Base-by-base conservation (phyloP, 1,284 basidiomycete species). In the Naganishia cerealis region DNA sequence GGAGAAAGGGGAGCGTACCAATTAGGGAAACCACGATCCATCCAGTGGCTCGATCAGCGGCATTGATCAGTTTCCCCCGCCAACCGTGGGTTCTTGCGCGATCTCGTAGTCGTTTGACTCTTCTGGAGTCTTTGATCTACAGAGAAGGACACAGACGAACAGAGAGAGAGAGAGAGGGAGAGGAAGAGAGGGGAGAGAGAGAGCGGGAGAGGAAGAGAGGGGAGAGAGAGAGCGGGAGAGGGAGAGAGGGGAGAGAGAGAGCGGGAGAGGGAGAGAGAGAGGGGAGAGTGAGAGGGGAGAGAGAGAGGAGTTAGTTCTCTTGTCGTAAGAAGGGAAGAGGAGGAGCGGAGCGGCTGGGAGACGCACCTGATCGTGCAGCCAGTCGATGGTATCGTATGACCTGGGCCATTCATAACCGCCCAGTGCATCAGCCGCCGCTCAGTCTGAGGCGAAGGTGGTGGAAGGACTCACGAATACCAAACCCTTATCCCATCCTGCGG, bases 21-120 rank as follows among this genome's bases (percentile, higher is more conserved):
- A 84, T 77, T 59, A 95, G 84, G 1, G 91, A 92, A 58, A 95
- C 92, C 52, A 95, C 87, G 65, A 96, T 78, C 94, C 95, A 98
- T 10, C 92, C 92, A 69, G 94, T 84, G 72, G 87, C 86, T 69
- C 90, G 88, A 81, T 99, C 95, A 75, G 90, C 83, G 7, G 84
- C 81, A 59, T 91, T 87, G n/a, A 84, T 82, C 42, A 91, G 71
- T 53, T 84, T 84, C 1, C 93, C 91, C 18, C 91, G 86, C 36
- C 89, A 26, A 0, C 91, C 91, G 71, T 85, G 87, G 4, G 46
- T 50, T 62, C 86, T 84, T 18, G 76, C 73, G 57, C 82, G 86
- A 62, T 87, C 83, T n/a, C 81, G 75, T 21, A 94, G 81, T 54
- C 86, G 85, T 36, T 88, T 85, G 69, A 90, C 87, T 26, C 92